Percentiles rank a stretch among this genome's conserved stretches.
phyloP scores from a whole-genome alignment of 108 stramenopile genomes.

The Nitzschia putrida region DNA sequence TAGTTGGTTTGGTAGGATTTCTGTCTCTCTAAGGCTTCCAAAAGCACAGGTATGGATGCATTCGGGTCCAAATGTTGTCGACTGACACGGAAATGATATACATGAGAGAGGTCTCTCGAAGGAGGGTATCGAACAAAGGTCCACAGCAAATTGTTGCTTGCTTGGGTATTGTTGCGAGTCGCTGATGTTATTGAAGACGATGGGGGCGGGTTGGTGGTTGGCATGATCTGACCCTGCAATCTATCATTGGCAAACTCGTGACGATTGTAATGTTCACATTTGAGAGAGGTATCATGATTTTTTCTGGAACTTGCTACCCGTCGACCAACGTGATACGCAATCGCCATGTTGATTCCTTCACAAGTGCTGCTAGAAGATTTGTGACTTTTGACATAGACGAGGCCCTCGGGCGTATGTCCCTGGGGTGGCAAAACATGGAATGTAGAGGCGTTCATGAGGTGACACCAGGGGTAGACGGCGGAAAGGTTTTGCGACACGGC shows the following conservation, averaged over 20 bases:
- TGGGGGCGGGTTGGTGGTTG: no score
- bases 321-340: not conserved
- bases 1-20: not conserved
- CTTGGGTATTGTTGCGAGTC: not conserved
- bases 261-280: constrained; percentile 4
- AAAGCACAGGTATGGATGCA: not conserved
- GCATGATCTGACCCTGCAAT: not conserved
- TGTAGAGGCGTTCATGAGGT: no score
- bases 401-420: not conserved
- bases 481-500: no score
- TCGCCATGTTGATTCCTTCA: not conserved
- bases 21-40: not conserved
- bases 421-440: no score
- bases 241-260: not conserved
- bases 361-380: not conserved
- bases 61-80: not conserved
- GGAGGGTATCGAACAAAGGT: not conserved
- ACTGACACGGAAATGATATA: not conserved
- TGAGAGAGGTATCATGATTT: not conserved
- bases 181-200: no score
- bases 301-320: not conserved
- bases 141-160: not conserved
- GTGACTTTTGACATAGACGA: not conserved
- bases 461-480: no score
- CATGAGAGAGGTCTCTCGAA: not conserved